Percentiles rank a stretch among this genome's conserved stretches.
These are phyloP conservation scores for Metarhizium brunneum DNA, from an alignment of 2,329 filamentous ascomycete genomes.

Conservation along the genomic window DNA sequence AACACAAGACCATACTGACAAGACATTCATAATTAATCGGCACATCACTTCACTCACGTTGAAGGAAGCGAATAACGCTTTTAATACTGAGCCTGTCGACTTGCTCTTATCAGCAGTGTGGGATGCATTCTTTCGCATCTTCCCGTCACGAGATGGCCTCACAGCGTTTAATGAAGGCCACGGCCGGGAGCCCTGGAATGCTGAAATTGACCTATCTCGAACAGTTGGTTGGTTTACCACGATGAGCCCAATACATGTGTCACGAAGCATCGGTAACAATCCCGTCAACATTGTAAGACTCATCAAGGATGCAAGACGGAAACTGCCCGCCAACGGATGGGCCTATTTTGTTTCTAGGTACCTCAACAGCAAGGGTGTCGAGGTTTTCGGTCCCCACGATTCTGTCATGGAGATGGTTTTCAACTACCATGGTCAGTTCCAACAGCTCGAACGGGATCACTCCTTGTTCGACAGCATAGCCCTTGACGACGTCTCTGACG, in stretches of 20 bases:
- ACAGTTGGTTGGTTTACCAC: constrained; percentile 31
- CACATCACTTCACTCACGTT: constrained; percentile 5
- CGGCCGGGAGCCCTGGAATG: constrained; percentile 12
- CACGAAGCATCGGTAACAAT: background rate
- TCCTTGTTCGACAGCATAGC: constrained; percentile 7
- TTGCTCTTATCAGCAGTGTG: constrained; percentile 20
- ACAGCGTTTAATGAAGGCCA: constrained; percentile 13
- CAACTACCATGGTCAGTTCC: constrained; percentile 10
- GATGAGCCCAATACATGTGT: constrained; percentile 17
- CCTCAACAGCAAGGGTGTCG: background rate
- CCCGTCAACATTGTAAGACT: background rate
- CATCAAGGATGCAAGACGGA: background rate
- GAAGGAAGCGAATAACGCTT: constrained; percentile 10
- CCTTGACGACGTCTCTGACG: constrained; percentile 2
- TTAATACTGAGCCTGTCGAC: constrained; percentile 23
- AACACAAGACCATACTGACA: constrained; percentile 3
- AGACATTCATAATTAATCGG: constrained; percentile 1
- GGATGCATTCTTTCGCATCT: constrained; percentile 20
- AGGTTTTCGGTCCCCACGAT: background rate
- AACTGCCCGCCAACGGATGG: constrained; percentile 3
- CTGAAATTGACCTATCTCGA: constrained; percentile 19
- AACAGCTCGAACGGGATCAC: constrained; percentile 10
- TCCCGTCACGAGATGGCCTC: constrained; percentile 17
- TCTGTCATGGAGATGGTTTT: constrained; percentile 7
- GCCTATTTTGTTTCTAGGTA: constrained; percentile 1